Evolutionary conservation across 345 rosid species (phyloP).

Genomic region (Heritiera littoralis): DNA sequence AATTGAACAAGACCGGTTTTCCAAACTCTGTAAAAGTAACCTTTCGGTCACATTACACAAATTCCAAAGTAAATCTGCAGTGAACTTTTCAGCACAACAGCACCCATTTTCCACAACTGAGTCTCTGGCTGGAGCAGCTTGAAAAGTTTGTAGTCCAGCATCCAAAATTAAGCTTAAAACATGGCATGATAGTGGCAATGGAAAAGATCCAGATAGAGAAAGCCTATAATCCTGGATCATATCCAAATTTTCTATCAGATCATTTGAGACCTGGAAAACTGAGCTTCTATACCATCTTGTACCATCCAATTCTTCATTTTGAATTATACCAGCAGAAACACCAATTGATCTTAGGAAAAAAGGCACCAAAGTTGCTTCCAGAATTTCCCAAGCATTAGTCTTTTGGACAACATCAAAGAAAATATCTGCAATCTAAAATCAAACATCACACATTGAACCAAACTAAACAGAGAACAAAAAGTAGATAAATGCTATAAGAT

Average conservation of each 20-base stretch:
- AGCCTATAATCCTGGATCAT: constrained; percentile 35
- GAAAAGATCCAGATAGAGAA: constrained; percentile 42
- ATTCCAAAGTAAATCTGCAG: constrained; percentile 63
- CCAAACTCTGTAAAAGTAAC: constrained; percentile 61
- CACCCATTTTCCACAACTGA: constrained; percentile 32
- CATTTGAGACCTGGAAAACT: constrained; percentile 27
- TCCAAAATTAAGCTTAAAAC: constrained; percentile 56
- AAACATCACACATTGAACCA: constrained; percentile 31
- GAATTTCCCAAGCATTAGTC: constrained; percentile 55
- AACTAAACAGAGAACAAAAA: constrained; percentile 23
- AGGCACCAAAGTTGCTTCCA: constrained; percentile 72
- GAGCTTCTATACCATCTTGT: constrained; percentile 39
- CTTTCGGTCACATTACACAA: constrained; percentile 63
- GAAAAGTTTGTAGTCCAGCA: constrained; percentile 48
- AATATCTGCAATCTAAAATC: constrained; percentile 54
- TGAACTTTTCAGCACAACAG: constrained; percentile 40
- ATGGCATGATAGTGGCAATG: constrained; percentile 65
- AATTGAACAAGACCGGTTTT: constrained; percentile 78
- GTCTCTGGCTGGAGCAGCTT: constrained; percentile 31
- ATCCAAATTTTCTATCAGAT: constrained; percentile 20
- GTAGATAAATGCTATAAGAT: constrained; percentile 8
- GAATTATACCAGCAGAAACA: constrained; percentile 50
- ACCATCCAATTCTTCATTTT: constrained; percentile 48
- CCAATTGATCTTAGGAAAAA: constrained; percentile 65
- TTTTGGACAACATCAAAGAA: constrained; percentile 60